A percentile compares a stretch with the other conserved stretches of the same genome.
Conservation (phyloP, 2,329 filamentous ascomycete genomes). For the Talaromyces sp. region DNA sequence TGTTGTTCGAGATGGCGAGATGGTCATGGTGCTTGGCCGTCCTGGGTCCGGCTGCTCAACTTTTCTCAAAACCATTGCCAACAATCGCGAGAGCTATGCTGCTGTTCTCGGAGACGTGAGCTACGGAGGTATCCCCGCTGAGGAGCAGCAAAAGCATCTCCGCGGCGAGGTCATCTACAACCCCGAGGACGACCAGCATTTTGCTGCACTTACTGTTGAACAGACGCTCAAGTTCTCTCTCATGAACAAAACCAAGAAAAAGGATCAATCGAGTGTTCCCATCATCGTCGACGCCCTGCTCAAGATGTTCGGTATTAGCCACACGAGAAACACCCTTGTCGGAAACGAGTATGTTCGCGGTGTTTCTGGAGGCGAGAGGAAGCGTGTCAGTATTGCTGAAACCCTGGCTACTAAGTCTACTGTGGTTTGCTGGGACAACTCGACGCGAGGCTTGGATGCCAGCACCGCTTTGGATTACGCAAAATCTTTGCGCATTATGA, state of each 20-base stretch:
- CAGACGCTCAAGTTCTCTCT: constrained; percentile 72
- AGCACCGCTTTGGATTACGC: constrained; percentile 74
- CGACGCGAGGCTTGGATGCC: constrained; percentile 71
- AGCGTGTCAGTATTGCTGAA: constrained; percentile 74
- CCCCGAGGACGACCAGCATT: constrained; percentile 60
- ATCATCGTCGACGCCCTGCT: constrained; percentile 64
- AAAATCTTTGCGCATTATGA: constrained; percentile 64
- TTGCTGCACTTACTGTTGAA: constrained; percentile 68
- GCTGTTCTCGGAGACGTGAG: constrained; percentile 62
- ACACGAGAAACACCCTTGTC: constrained; percentile 68
- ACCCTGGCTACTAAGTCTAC: constrained; percentile 67
- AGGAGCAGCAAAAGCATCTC: constrained; percentile 62
- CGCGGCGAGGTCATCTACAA: constrained; percentile 76
- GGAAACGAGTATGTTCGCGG: constrained; percentile 69
- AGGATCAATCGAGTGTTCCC: constrained; percentile 47
- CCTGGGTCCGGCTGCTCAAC: constrained; percentile 71
- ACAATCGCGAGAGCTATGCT: constrained; percentile 61
- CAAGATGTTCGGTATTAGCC: constrained; percentile 72
- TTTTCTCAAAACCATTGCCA: constrained; percentile 69
- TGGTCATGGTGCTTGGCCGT: constrained; percentile 67
- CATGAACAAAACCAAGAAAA: constrained; percentile 67
- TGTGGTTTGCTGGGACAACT: constrained; percentile 75
- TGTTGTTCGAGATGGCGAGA: constrained; percentile 61
- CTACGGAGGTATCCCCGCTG: constrained; percentile 65
- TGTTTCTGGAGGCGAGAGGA: constrained; percentile 73